These are phyloP conservation scores for Vararia minispora DNA, from an alignment of 768 basidiomycete species.

Conservation along the genomic window DNA sequence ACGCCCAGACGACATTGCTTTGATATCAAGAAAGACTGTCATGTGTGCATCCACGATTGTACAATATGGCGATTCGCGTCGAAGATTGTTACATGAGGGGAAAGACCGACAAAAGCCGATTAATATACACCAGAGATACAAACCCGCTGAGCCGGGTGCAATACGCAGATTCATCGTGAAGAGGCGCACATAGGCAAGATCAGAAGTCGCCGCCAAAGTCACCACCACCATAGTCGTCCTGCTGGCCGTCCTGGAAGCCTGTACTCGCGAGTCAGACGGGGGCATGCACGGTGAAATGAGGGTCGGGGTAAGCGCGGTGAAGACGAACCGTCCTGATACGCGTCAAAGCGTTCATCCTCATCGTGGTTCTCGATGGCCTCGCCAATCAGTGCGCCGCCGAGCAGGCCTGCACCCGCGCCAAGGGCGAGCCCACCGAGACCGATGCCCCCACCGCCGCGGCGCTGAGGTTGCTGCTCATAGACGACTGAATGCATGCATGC, in stretches of 20 bases:
- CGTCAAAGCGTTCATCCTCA: conserved; percentile 21
- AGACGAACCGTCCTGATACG: conserved; percentile 25
- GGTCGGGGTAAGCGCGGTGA: too few relatives aligned
- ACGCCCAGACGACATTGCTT: too few relatives aligned
- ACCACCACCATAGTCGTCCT: conserved; percentile 2
- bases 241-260: conserved; percentile 23
- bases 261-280: not conserved
- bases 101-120: too few relatives aligned
- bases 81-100: too few relatives aligned
- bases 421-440: conserved; percentile 3
- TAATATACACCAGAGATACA: too few relatives aligned
- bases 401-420: conserved; percentile 42
- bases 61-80: too few relatives aligned
- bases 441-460: conserved; percentile 3
- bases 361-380: conserved; percentile 37
- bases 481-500: not conserved
- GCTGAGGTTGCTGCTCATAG: not conserved
- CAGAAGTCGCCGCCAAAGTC: conserved; percentile 11
- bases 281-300: conserved; percentile 12
- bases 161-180: too few relatives aligned
- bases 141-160: too few relatives aligned
- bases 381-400: conserved; percentile 48
- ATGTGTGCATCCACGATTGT: too few relatives aligned
- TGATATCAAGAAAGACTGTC: too few relatives aligned
- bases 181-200: too few relatives aligned